These are phyloP conservation scores for Macrophomina phaseolina DNA, from an alignment of 2,329 filamentous ascomycete genomes.

Conservation along the genomic window DNA sequence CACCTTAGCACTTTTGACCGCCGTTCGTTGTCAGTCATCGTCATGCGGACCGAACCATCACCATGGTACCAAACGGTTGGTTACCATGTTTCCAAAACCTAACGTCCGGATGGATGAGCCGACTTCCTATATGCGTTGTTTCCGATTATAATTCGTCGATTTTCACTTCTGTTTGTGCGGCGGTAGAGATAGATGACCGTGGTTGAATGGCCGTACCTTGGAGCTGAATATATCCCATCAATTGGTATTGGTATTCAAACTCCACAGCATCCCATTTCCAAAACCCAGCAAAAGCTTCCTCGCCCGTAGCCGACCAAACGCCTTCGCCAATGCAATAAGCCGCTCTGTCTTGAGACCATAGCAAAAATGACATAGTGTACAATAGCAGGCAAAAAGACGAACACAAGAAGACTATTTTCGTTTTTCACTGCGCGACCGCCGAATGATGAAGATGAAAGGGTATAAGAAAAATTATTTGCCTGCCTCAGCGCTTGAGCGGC, in stretches of 20 bases:
- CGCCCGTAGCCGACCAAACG: slow-evolving; percentile 1
- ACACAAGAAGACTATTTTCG: background rate
- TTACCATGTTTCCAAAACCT: no score
- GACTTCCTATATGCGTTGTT: no score
- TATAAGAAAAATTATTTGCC: slow-evolving; percentile 18
- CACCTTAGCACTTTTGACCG: no score
- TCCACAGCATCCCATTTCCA: background rate
- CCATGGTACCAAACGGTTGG: no score
- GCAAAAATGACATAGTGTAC: slow-evolving; percentile 10
- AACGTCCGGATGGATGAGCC: no score
- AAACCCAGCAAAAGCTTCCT: background rate
- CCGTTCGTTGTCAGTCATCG: no score
- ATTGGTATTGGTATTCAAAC: slow-evolving; percentile 24
- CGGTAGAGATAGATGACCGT: no score
- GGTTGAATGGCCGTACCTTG: no score
- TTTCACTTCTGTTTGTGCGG: no score
- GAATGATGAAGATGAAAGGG: background rate
- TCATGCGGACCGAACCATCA: no score
- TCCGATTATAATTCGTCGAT: no score
- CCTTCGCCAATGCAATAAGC: slow-evolving; percentile 24
- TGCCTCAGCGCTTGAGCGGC: slow-evolving; percentile 13
- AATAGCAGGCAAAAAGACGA: background rate
- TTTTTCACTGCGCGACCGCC: background rate
- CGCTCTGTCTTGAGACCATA: slow-evolving; percentile 5
- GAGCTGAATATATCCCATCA: background rate